These are phyloP conservation scores for Candolleomyces aberdarensis DNA, from an alignment of 768 basidiomycete species.

Conservation along the genomic window DNA sequence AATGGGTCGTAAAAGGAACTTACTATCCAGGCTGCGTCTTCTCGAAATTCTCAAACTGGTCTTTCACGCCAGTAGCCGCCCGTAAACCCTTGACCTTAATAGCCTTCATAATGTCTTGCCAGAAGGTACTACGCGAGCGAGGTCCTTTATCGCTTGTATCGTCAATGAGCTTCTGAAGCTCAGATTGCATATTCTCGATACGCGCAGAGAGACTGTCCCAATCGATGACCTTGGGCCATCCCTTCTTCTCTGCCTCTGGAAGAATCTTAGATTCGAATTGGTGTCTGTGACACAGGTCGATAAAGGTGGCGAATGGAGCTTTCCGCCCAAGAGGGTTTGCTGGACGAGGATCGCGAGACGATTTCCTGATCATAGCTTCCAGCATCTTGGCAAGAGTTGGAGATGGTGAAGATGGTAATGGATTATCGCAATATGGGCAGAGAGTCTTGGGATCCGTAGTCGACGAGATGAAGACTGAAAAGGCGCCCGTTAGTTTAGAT, in stretches of 20 bases:
- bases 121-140: conserved; percentile 53
- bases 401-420: conserved; percentile 60
- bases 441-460: conserved; percentile 60
- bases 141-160: conserved; percentile 37
- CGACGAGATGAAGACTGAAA: conserved; percentile 48
- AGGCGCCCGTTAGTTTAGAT: background rate
- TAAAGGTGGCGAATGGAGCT: conserved; percentile 55
- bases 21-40: conserved; percentile 90
- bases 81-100: conserved; percentile 64
- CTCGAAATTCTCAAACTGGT: conserved; percentile 77
- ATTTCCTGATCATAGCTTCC: conserved; percentile 46
- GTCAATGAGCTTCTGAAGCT: conserved; percentile 49
- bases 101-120: conserved; percentile 62
- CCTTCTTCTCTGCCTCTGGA: conserved; percentile 64
- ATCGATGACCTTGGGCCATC: conserved; percentile 77
- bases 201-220: conserved; percentile 55
- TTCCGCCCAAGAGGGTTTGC: conserved; percentile 63
- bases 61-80: conserved; percentile 62
- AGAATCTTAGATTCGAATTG: conserved; percentile 71
- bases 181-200: conserved; percentile 46
- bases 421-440: conserved; percentile 81
- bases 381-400: conserved; percentile 56
- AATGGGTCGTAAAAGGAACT: conserved; percentile 26
- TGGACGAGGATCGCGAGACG: conserved; percentile 59
- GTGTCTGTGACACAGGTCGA: conserved; percentile 74